A percentile compares a stretch with the other conserved stretches of the same genome.
phyloP scores from a whole-genome alignment of 208 protist genomes.

The Crithidia expoeki region DNA sequence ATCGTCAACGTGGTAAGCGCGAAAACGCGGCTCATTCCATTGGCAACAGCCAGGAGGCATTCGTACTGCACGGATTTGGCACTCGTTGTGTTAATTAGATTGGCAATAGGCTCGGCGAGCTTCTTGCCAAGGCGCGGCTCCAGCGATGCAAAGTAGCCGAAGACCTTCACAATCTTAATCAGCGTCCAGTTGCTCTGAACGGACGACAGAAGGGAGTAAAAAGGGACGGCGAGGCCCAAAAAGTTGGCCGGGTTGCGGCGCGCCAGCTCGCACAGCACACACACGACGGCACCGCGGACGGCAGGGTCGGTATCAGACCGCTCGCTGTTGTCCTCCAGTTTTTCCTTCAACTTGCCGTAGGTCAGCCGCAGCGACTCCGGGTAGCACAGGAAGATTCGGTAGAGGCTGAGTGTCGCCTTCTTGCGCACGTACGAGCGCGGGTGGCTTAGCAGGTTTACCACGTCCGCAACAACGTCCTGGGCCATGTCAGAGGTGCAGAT shows the following conservation, averaged over 20 bases:
- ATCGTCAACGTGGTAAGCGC: conserved; percentile 91
- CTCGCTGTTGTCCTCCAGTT: conserved; percentile 94
- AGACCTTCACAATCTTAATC: conserved; percentile 99
- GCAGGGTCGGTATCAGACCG: conserved; percentile 78
- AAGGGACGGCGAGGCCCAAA: conserved; percentile 95
- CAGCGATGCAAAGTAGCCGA: conserved; percentile 94
- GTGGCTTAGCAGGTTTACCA: conserved; percentile 93
- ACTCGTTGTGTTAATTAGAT: conserved; percentile 95
- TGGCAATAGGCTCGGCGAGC: conserved; percentile 96
- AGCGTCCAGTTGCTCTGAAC: conserved; percentile 98
- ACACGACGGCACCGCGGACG: conserved; percentile 96
- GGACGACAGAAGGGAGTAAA: conserved; percentile 96
- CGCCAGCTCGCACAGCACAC: conserved; percentile 98
- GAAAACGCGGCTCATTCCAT: conserved; percentile 82
- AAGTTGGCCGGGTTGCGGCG: conserved; percentile 98
- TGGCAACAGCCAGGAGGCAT: conserved; percentile 95
- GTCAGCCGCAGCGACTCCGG: conserved; percentile 96
- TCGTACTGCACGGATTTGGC: conserved; percentile 98
- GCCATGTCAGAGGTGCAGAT: conserved; percentile 97
- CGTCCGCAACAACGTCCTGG: conserved; percentile 94
- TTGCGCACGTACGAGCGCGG: conserved; percentile 95
- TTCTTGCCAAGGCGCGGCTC: conserved; percentile 98
- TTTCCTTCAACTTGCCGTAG: conserved; percentile 97
- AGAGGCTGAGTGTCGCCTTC: conserved; percentile 95
- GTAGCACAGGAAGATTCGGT: conserved; percentile 98